Evolutionary conservation across 345 rosid species (phyloP).

Genomic region (Populus davidiana): DNA sequence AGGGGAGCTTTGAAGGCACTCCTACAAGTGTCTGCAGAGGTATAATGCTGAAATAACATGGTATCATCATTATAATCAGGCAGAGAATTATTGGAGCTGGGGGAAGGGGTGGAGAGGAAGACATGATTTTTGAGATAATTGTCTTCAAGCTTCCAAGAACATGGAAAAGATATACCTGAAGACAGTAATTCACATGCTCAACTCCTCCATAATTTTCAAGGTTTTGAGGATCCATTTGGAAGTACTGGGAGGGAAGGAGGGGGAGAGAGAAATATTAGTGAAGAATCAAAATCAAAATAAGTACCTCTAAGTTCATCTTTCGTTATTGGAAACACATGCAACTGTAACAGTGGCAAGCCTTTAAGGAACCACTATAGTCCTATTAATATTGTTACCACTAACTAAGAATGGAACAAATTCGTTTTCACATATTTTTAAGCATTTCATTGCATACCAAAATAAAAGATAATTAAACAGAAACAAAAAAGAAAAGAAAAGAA

Average conservation of each 20-base stretch:
- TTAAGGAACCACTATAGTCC: background rate
- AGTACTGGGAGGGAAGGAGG: conserved; percentile 50
- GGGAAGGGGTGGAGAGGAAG: background rate
- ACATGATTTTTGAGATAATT: background rate
- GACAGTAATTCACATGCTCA: conserved; percentile 85
- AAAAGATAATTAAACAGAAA: background rate
- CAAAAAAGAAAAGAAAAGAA: conserved; percentile 11
- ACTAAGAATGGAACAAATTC: background rate
- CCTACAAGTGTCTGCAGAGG: conserved; percentile 80
- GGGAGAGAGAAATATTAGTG: conserved; percentile 8
- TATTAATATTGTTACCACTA: background rate
- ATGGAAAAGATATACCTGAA: conserved; percentile 56
- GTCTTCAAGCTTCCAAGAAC: background rate
- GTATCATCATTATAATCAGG: background rate
- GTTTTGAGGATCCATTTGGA: conserved; percentile 76
- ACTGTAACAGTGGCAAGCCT: background rate
- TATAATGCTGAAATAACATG: conserved; percentile 65
- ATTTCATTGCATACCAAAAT: background rate
- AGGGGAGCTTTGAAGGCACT: conserved; percentile 97
- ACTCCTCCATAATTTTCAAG: conserved; percentile 66
- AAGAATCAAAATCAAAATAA: background rate
- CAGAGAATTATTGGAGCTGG: background rate
- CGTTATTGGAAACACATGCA: background rate
- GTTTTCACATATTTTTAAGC: background rate
- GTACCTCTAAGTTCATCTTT: background rate